A percentile compares a stretch with the other conserved stretches of the same genome.
Conservation (phyloP, 164 flowering plant genomes). For the Vitis labrusca region DNA sequence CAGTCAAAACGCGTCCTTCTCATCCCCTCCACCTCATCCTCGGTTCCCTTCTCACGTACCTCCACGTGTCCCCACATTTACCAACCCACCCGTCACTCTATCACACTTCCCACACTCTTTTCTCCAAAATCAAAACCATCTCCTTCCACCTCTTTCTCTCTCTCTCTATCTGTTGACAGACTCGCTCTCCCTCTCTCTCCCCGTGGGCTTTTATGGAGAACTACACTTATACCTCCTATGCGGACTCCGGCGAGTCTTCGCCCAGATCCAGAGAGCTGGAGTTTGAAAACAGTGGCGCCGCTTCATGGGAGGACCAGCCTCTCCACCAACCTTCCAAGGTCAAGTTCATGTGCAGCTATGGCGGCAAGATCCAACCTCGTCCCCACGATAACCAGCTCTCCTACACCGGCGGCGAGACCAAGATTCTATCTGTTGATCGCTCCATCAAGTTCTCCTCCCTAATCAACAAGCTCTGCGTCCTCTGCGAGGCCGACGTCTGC, state of each 20-base stretch:
- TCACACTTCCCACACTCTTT: too few relatives aligned
- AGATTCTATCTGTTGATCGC: conserved; percentile 55
- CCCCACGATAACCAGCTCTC: conserved; percentile 58
- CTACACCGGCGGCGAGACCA: conserved; percentile 62
- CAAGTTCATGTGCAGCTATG: conserved; percentile 67
- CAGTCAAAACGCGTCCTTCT: too few relatives aligned
- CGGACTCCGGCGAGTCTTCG: conserved; percentile 60
- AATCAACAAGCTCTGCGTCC: conserved; percentile 31
- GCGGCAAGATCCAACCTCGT: conserved; percentile 65
- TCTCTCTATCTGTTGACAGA: not conserved
- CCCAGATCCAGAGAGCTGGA: conserved; percentile 65
- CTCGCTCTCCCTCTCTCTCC: not conserved
- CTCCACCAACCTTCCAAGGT: conserved; percentile 30
- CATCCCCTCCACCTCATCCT: too few relatives aligned
- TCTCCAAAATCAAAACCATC: not conserved
- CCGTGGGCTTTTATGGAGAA: conserved; percentile 37
- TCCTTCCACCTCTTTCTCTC: not conserved
- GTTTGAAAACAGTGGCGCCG: conserved; percentile 40
- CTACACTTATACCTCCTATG: conserved; percentile 40
- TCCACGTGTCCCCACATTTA: too few relatives aligned
- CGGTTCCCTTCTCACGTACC: too few relatives aligned
- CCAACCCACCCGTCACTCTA: too few relatives aligned
- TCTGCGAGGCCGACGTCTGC: conserved; percentile 34
- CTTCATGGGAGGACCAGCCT: conserved; percentile 51
- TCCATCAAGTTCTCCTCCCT: conserved; percentile 32